Evolutionary conservation across 2,329 filamentous ascomycete species (phyloP), one percentile per base, ranked within the genome.

Genomic region (Neonectria neomacrospora): DNA sequence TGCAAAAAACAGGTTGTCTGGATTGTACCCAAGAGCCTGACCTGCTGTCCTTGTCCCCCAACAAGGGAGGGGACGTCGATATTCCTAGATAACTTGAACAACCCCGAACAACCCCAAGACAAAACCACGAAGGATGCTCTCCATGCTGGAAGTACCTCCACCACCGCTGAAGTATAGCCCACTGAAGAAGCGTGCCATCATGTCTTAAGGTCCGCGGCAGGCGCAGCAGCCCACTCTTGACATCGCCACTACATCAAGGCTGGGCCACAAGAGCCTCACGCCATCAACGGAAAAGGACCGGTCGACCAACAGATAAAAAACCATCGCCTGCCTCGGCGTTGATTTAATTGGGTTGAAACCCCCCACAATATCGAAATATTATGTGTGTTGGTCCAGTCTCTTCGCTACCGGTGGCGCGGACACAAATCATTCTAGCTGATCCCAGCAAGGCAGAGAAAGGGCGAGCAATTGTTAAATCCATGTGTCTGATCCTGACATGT

Each of bases 381-480:
- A 45, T 62, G 48, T 34, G 20, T 58, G 59, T 62, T 62, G 59
- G 59, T 57, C 34, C 32, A 61, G 58, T 53, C 39, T 22, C 11
- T 47, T 57, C 39, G 48, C 44, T 62, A 62, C 54, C 54, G 59
- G 53, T 30, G 53, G 59, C 22, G 18, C 18, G 59, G 58, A 56
- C 47, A 16, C 34, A 39, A 39, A 18, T 20, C 32, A 50, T 42
- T 23, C 30, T 32, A 22, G 52, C 26, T 34, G 34, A 34, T 23
- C 48, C 56, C 34, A n/a, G 32, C 34, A 18, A 34, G 28, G 18
- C 32, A 32, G 50, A 11, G 42, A 53, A 41, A 2, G 34, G 16
- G 30, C 28, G 18, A 11, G 39, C 30, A 32, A 41, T 26, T 52
- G 47, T 16, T 5, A 20, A 41, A 18, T 28, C 12, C 30, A 41